These are phyloP conservation scores for Boletus rubescentipes DNA, from an alignment of 768 basidiomycete genomes.

Conservation along the genomic window DNA sequence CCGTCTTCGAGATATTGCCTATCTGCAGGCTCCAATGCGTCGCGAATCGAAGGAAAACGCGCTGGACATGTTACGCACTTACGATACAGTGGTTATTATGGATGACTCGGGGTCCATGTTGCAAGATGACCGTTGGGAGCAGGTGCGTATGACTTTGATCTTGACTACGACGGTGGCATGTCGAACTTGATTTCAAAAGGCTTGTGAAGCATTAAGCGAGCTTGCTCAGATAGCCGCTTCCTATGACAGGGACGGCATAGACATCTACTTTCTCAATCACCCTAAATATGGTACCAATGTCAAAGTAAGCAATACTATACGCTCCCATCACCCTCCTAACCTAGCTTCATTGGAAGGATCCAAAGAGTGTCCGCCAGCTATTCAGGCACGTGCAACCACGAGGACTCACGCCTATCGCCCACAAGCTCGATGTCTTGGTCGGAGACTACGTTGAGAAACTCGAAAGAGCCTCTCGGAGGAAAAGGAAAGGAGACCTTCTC, in stretches of 20 bases:
- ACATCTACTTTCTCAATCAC: constrained; percentile 60
- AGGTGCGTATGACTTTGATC: constrained; percentile 34
- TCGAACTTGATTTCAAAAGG: not conserved
- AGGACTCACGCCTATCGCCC: constrained; percentile 47
- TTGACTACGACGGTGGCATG: not conserved
- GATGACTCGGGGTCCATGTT: constrained; percentile 64
- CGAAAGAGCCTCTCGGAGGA: constrained; percentile 31
- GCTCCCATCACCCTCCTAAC: not conserved
- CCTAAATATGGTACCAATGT: constrained; percentile 33
- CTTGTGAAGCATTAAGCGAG: constrained; percentile 32
- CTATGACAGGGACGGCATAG: constrained; percentile 61
- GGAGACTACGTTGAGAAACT: constrained; percentile 37
- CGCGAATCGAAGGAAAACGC: constrained; percentile 30
- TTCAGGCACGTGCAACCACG: constrained; percentile 45
- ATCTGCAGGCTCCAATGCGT: constrained; percentile 27
- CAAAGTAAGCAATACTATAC: constrained; percentile 30
- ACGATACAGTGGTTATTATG: constrained; percentile 57
- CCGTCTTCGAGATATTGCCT: constrained; percentile 21
- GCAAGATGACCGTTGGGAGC: constrained; percentile 43
- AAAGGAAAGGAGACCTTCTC: constrained; percentile 19
- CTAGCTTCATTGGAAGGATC: constrained; percentile 30
- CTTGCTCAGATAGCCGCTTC: constrained; percentile 47
- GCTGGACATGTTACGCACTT: constrained; percentile 40
- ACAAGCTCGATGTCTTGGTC: constrained; percentile 40
- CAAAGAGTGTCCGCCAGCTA: constrained; percentile 36